Evolutionary conservation across 805 yeast species (phyloP).

Genomic region (Lipomyces sp.): DNA sequence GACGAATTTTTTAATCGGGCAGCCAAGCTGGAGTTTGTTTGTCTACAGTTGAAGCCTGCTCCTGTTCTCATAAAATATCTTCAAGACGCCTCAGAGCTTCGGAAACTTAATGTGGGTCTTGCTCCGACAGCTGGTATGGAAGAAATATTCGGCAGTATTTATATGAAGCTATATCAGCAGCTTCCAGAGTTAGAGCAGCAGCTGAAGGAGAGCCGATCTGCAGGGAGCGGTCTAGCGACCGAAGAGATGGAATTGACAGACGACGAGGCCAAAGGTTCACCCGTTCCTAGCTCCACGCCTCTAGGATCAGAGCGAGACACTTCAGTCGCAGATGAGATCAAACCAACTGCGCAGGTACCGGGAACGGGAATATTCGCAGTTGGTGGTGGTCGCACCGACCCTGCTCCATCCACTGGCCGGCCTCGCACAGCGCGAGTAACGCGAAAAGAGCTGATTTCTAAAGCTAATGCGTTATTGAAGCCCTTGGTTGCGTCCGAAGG

Average conservation of each 20-base stretch:
- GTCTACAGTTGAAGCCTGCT: constrained; percentile 21
- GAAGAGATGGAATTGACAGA: constrained; percentile 7
- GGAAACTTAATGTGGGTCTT: constrained; percentile 77
- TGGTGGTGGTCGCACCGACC: neutral
- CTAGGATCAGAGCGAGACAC: neutral
- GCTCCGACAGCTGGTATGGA: constrained; percentile 72
- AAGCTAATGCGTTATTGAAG: constrained; percentile 36
- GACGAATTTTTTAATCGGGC: constrained; percentile 50
- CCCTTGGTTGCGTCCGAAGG: constrained; percentile 9
- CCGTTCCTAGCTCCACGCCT: neutral
- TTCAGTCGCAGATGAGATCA: neutral
- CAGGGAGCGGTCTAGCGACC: neutral
- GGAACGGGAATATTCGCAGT: neutral
- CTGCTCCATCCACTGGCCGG: constrained; percentile 10
- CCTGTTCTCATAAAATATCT: constrained; percentile 44
- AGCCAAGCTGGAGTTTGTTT: constrained; percentile 42
- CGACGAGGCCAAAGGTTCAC: constrained; percentile 4
- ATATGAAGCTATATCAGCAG: constrained; percentile 53
- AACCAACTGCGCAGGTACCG: neutral
- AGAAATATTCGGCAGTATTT: constrained; percentile 69
- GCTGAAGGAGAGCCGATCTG: neutral
- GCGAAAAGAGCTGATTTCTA: constrained; percentile 37
- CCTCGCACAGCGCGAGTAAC: constrained; percentile 28
- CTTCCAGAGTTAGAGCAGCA: constrained; percentile 25
- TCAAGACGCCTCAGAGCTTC: constrained; percentile 60